Evolutionary conservation across 1,139 yeast species (phyloP), one percentile per base, ranked within the genome.

Genomic region (Tardiomyces blankii): DNA sequence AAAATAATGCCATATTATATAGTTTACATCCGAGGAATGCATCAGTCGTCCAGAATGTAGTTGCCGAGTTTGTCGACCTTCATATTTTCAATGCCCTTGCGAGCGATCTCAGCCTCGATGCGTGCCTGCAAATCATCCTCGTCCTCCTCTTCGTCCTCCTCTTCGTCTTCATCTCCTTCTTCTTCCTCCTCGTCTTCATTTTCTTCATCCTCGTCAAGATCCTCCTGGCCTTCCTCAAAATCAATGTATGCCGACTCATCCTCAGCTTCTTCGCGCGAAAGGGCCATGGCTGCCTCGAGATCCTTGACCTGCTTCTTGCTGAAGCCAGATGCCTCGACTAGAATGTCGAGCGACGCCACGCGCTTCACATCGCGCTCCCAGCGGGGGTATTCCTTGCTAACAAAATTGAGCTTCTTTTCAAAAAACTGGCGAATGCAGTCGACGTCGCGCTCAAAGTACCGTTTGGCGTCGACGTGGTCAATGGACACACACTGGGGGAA

Each of bases 401-500:
- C 72, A 57, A 85, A 93, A 52, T 78, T 77, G 56, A 91, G 76
- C 63, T 85, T 84, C 63, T 79, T 80, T 51, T 73, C 80, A 66
- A 91, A 91, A 59, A 89, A 93, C 43, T 80, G 74, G 51, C 88
- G 73, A 49, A 91, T 80, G 60, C 97, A 89, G 49, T 86, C 83
- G 21, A 91, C 95, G 66, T 91, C 99, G 66, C 98, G 76, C 54
- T 85, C 80, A 62, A 91, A 91, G 62, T 86, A 89, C 48, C 74
- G 75, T 53, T 81, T 81, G 12, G 98, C 97, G 60, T 91, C 96
- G 2, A 71, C 73, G 62, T 91, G 99, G 54, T 85, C 89, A 40
- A 85, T 85, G 16, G 96, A 86, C 19, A 91, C 85, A 78, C 96
- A 89, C 66, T 91, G 99, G 4, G 99, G 99, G 71, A 91, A 91